Base-by-base conservation (phyloP, 441 rosid species). In the Gossypium lobatum region DNA sequence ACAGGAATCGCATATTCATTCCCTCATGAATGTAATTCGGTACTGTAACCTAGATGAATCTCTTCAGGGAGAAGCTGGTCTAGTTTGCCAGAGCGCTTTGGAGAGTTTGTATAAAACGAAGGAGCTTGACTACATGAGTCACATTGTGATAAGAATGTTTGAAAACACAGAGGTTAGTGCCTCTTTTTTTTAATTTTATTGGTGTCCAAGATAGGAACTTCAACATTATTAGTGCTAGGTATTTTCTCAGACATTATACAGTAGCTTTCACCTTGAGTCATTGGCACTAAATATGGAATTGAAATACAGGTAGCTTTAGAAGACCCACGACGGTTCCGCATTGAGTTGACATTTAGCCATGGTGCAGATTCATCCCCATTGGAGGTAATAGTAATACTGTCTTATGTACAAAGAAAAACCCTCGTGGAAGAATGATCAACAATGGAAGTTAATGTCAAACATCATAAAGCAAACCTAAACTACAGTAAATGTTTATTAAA, bases 71-170 rank as follows among this genome's bases (percentile, higher is more conserved):
- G 99, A 97, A 85, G 98, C 86, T 52, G 89, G 99, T 79, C 99
- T 97, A 72, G 86, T 97, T 69, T 93, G 86, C 81, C 82, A 69
- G 54, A 83, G 69, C 82, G 99, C 85, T 70, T 88, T 95, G 83
- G 99, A 95, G 80, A 95, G 98, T 53, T 80, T 97, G 76, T 83
- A 75, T 78, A 93, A 88, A 75, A 95, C 98, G 7, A 90, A 91
- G 81, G 99, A 95, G 88, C 99, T 97, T 65, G 99, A 97, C 81
- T 97, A 95, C 86, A 97, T 97, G 99, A 97, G 99, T 77, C 88
- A 95, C 79, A 95, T 97, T 23, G 97, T 97, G 72, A 83, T 97
- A 64, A 87, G 99, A 82, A 91, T 93, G 91, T 97, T 95, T 17
- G 99, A 97, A 85, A 91, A 93, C 79, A 89, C 84, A 0, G 99